Percentiles rank a stretch among this genome's conserved stretches.
phyloP scores from a whole-genome alignment of 2,329 filamentous ascomycete genomes.

The Aspergillus versicolor region DNA sequence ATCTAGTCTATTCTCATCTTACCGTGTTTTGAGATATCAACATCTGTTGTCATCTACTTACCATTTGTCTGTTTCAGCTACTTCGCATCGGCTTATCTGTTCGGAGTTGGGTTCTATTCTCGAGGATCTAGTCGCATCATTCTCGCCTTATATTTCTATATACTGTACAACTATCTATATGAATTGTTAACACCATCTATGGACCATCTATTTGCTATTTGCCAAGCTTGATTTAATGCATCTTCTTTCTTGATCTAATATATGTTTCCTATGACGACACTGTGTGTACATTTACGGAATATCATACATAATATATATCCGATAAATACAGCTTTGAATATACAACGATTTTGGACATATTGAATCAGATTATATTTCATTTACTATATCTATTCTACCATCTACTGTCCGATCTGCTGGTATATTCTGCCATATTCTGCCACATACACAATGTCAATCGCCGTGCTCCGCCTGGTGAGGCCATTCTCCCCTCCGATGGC shows the following conservation, averaged over 20 bases:
- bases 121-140: no score
- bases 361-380: background rate
- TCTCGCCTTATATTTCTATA: no score
- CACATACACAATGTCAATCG: constrained; percentile 5
- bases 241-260: no score
- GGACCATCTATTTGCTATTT: background rate
- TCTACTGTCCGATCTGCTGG: background rate
- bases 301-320: background rate
- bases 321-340: no score
- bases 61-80: background rate
- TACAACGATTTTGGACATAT: no score
- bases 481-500: background rate
- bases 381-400: background rate
- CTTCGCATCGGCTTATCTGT: background rate
- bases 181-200: background rate
- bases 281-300: background rate
- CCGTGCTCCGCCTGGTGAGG: background rate
- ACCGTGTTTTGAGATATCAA: background rate
- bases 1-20: no score
- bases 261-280: background rate
- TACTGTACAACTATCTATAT: no score
- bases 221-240: no score
- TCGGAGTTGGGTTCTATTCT: background rate
- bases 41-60: background rate
- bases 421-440: background rate